Evolutionary conservation across 2,329 filamentous ascomycete species (phyloP).

Genomic region (Fusarium cicatricum): DNA sequence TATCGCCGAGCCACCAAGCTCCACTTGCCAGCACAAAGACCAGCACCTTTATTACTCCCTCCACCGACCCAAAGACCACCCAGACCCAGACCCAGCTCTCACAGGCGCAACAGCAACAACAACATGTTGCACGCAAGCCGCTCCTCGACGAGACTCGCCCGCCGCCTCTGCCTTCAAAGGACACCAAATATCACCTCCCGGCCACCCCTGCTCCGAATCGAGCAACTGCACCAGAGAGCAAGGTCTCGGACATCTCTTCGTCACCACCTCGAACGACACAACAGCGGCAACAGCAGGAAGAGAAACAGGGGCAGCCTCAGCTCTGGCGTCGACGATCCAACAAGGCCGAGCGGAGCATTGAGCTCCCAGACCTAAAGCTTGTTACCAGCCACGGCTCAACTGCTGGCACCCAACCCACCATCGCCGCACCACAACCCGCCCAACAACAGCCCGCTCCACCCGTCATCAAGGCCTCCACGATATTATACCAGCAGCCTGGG

Average conservation of each 20-base stretch:
- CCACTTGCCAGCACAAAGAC: slow-evolving; percentile 36
- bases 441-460: slow-evolving; percentile 29
- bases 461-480: slow-evolving; percentile 28
- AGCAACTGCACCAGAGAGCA: slow-evolving; percentile 19
- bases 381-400: slow-evolving; percentile 60
- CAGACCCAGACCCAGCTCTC: background rate
- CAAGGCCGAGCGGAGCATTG: slow-evolving; percentile 56
- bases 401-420: slow-evolving; percentile 42
- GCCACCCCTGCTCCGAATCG: slow-evolving; percentile 31
- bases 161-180: slow-evolving; percentile 42
- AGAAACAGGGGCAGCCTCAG: slow-evolving; percentile 39
- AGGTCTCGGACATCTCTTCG: slow-evolving; percentile 28
- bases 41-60: slow-evolving; percentile 29
- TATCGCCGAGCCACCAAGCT: slow-evolving; percentile 37
- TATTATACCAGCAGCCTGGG: slow-evolving; percentile 25
- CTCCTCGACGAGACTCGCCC: slow-evolving; percentile 16
- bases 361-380: slow-evolving; percentile 59
- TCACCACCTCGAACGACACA: slow-evolving; percentile 36
- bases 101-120: slow-evolving; percentile 32
- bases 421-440: slow-evolving; percentile 16
- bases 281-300: background rate
- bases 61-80: slow-evolving; percentile 18
- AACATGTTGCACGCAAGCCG: slow-evolving; percentile 33
- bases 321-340: slow-evolving; percentile 61
- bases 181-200: slow-evolving; percentile 35